A percentile compares a stretch with the other conserved stretches of the same genome.
phyloP scores from a whole-genome alignment of 805 yeast genomes.

The Pichia nakasei region DNA sequence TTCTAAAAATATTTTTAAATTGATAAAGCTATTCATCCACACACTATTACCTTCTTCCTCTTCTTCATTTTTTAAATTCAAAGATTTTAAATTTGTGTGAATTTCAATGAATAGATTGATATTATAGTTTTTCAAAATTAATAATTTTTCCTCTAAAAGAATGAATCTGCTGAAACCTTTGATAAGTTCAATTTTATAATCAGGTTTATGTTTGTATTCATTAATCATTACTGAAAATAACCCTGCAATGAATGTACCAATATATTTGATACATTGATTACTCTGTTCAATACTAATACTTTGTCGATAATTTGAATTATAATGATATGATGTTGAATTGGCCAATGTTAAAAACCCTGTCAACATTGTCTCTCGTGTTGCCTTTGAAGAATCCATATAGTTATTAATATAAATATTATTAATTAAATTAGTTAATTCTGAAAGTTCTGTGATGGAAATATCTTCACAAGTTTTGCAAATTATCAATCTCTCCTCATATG shows the following conservation, averaged over 20 bases:
- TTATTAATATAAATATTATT: background rate
- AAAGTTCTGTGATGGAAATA: background rate
- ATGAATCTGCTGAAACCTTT: background rate
- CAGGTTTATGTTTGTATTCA: background rate
- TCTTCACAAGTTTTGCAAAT: slow-evolving; percentile 1
- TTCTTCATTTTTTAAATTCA: background rate
- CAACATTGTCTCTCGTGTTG: background rate
- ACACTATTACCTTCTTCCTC: background rate
- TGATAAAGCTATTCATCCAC: background rate
- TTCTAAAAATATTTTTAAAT: background rate
- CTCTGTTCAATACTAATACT: background rate
- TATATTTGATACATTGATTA: slow-evolving; percentile 1
- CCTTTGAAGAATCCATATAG: background rate
- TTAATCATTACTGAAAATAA: slow-evolving; percentile 1
- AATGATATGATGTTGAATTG: slow-evolving; percentile 2
- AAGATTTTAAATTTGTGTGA: background rate
- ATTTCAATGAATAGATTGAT: background rate
- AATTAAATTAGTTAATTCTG: background rate
- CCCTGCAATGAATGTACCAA: slow-evolving; percentile 3
- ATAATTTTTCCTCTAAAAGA: background rate
- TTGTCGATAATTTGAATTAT: background rate
- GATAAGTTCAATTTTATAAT: background rate
- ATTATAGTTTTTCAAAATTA: slow-evolving; percentile 1
- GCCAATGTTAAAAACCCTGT: background rate
- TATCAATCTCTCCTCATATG: background rate